These are phyloP conservation scores for Serendipita sp. DNA, from an alignment of 768 basidiomycete species.

Conservation along the genomic window DNA sequence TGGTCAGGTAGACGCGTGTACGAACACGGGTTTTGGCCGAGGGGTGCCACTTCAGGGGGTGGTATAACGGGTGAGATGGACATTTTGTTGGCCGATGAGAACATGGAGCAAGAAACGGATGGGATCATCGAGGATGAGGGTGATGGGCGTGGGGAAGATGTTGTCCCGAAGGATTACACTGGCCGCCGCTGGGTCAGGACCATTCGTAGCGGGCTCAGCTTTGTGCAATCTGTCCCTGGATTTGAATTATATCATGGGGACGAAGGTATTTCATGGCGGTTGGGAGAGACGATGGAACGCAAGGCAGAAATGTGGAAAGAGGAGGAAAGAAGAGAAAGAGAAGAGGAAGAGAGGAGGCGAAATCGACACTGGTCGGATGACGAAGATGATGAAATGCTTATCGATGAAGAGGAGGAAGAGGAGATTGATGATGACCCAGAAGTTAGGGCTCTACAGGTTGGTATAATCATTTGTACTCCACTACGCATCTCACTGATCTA, in stretches of 20 bases:
- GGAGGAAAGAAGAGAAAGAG: constrained; percentile 47
- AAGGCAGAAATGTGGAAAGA: constrained; percentile 57
- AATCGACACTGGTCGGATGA: constrained; percentile 44
- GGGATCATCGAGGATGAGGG: constrained; percentile 81
- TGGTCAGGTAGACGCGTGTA: constrained; percentile 86
- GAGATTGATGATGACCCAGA: constrained; percentile 56
- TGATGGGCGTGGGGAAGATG: constrained; percentile 39
- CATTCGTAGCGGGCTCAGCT: constrained; percentile 46
- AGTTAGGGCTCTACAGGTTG: constrained; percentile 67
- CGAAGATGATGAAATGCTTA: constrained; percentile 28
- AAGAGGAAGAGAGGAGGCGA: constrained; percentile 51
- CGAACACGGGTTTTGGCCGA: constrained; percentile 83
- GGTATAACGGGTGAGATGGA: constrained; percentile 44
- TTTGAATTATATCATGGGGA: constrained; percentile 34
- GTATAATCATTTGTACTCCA: constrained; percentile 10
- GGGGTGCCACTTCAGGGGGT: constrained; percentile 45
- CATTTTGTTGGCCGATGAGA: constrained; percentile 48
- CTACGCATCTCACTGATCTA: constrained; percentile 11
- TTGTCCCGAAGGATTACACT: constrained; percentile 23
- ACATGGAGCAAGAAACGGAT: constrained; percentile 38
- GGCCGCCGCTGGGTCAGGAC: constrained; percentile 60
- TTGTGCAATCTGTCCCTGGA: constrained; percentile 59
- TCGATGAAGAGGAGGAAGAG: constrained; percentile 29
- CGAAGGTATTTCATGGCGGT: constrained; percentile 41
- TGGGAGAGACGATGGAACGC: constrained; percentile 47